Evolutionary conservation across 1,139 yeast species (phyloP).

Genomic region (Arxiozyma bovina): DNA sequence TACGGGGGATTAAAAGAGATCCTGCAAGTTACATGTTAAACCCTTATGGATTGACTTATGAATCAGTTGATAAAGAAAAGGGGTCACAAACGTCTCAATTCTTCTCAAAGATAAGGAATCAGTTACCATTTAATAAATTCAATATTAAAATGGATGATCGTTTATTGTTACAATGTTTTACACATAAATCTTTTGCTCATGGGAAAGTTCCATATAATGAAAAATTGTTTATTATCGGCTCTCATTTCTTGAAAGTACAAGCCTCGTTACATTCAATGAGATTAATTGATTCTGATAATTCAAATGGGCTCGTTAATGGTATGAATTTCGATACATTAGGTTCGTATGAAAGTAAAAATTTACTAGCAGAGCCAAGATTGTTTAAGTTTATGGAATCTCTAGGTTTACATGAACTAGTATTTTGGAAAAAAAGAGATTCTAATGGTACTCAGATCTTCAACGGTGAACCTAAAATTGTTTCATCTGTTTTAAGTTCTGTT

Average conservation of each 20-base stretch:
- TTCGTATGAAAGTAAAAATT: slow-evolving; percentile 41
- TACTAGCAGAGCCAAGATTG: slow-evolving; percentile 43
- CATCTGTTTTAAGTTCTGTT: slow-evolving; percentile 65
- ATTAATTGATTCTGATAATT: slow-evolving; percentile 17
- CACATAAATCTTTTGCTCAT: slow-evolving; percentile 91
- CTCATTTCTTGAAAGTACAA: slow-evolving; percentile 55
- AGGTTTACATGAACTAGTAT: slow-evolving; percentile 48
- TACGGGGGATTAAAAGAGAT: slow-evolving; percentile 67
- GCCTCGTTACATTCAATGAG: slow-evolving; percentile 43
- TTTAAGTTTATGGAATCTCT: slow-evolving; percentile 45
- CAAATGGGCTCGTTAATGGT: slow-evolving; percentile 36
- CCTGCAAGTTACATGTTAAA: slow-evolving; percentile 55
- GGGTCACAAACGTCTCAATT: neutral
- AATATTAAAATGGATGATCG: slow-evolving; percentile 20
- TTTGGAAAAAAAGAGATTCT: slow-evolving; percentile 61
- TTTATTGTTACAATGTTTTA: slow-evolving; percentile 64
- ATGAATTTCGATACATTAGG: slow-evolving; percentile 61
- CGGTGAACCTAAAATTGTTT: slow-evolving; percentile 53
- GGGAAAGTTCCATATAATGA: slow-evolving; percentile 86
- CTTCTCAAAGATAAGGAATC: slow-evolving; percentile 13
- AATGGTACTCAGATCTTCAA: slow-evolving; percentile 42
- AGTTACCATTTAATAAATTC: slow-evolving; percentile 32
- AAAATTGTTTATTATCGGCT: slow-evolving; percentile 70
- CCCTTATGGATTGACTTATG: slow-evolving; percentile 46
- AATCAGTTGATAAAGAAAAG: neutral